Base-by-base conservation (phyloP, 139 green algal genomes). In the Micromonas pusilla region DNA sequence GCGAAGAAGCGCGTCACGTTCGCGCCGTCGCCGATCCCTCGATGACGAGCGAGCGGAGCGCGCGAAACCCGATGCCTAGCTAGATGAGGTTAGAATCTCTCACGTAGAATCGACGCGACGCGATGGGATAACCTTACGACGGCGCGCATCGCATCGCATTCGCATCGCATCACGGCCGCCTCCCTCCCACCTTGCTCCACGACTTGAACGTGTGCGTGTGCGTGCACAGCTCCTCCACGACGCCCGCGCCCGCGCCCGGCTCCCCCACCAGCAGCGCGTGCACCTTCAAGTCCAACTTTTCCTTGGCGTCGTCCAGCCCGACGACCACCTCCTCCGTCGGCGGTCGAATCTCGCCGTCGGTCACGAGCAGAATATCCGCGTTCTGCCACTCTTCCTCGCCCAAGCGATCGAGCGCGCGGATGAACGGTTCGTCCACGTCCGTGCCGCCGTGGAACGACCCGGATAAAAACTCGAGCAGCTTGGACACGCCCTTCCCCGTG, bases 301-400 rank as follows among this genome's bases (percentile, higher is more conserved):
- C 67, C 38, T 76, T 75, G 25, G 32, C 26, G 13, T 38, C 28
- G 54, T 75, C 33, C 32, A 85, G 66, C 16, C 23, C 31, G 1
- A n/a, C 32, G 0, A 60, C 2, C 30, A 85, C 54, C 1, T 74
- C 52, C 9, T 67, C 57, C 16, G 57, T 9, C 31, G 57, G 45
- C 0, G 76, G 67, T n/a, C 34, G 33, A 16, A 85, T 75, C 64
- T 85, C 80, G n/a, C 74, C 75, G 74, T 85, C 80, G 23, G 80
- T 82, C 3, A 85, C 80, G 30, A 85, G 65, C 13, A 85, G 67
- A 21, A 85, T 82, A 37, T 85, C 80, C 0, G 76, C 76, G 52
- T 82, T 81, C 4, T n/a, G 21, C 75, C 76, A 85, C 76, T 85
- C 70, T 38, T 66, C 68, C 28, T 73, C n/a, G 1, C 77, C n/a